Percentiles rank a stretch among this genome's conserved stretches.
phyloP scores from a whole-genome alignment of 352 stramenopile genomes.

The Phytophthora litchii region DNA sequence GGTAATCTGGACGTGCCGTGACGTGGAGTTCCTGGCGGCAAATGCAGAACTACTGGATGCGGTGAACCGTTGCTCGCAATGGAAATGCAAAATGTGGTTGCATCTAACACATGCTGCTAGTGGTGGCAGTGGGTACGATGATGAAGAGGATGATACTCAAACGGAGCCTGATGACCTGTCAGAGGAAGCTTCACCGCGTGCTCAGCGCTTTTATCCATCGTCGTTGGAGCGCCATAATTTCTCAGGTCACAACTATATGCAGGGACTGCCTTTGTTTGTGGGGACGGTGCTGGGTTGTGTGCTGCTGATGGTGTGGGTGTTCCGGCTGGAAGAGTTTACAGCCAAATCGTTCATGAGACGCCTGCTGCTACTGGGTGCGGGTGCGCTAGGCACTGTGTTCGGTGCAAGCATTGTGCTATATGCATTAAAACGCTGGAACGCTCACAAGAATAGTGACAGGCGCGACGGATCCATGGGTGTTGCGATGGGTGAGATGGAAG shows the following conservation, averaged over 20 bases:
- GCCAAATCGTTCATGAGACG: slow-evolving; percentile 49
- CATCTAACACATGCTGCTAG: slow-evolving; percentile 41
- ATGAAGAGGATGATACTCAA: slow-evolving; percentile 35
- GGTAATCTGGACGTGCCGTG: slow-evolving; percentile 61
- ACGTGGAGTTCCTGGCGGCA: slow-evolving; percentile 49
- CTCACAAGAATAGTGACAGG: slow-evolving; percentile 15
- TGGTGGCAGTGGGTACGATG: slow-evolving; percentile 16
- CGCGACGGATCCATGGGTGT: slow-evolving; percentile 26
- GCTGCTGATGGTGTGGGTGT: slow-evolving; percentile 41
- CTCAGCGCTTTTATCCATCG: slow-evolving; percentile 45
- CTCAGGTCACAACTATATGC: slow-evolving; percentile 37
- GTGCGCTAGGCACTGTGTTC: slow-evolving; percentile 31
- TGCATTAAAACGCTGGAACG: slow-evolving; percentile 9
- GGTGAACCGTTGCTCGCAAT: slow-evolving; percentile 45
- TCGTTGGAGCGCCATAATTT: slow-evolving; percentile 40
- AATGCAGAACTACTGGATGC: slow-evolving; percentile 50
- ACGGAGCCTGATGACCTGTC: slow-evolving; percentile 43
- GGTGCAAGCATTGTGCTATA: slow-evolving; percentile 35
- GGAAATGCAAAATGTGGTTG: slow-evolving; percentile 58
- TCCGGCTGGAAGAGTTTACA: slow-evolving; percentile 28
- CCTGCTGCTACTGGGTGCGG: slow-evolving; percentile 36
- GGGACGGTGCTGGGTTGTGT: slow-evolving; percentile 36
- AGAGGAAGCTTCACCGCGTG: slow-evolving; percentile 31
- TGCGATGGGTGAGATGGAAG: slow-evolving; percentile 52
- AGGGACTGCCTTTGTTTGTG: slow-evolving; percentile 41